Evolutionary conservation across 2,329 filamentous ascomycete species (phyloP), one percentile per base, ranked within the genome.

Genomic region (Xylaria sp.): DNA sequence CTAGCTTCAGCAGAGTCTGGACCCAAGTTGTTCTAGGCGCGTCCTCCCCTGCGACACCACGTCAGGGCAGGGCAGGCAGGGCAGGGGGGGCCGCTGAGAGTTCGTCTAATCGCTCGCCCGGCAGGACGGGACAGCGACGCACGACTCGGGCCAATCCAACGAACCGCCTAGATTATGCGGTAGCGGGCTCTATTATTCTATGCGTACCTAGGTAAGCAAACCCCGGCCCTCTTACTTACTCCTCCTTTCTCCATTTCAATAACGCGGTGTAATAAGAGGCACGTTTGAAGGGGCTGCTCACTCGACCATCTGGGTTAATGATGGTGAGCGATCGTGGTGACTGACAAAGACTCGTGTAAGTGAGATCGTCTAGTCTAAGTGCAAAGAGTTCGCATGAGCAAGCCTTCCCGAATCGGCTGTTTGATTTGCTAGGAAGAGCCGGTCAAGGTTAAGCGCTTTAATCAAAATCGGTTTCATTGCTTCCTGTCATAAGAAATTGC

Each of bases 231-330:
- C n/a, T n/a, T n/a, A n/a, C n/a, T n/a, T n/a, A n/a, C 53, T 58
- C 36, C 29, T 60, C 57, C 49, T 36, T 17, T 17, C 20, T 25
- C 55, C 56, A 65, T 60, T 27, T 38, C 53, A 49, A 47, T 33
- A 55, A 42, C 38, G 42, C 27, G 50, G 25, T 64, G 39, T 56
- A 71, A 71, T 65, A 63, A 69, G 70, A 59, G 63, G 65, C 65
- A 56, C 62, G 66, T 68, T 68, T 68, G 62, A 68, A 68, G 66
- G 65, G 62, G 66, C 20, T 49, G 36, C 25, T 49, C 3, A 25
- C 31, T 56, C 20, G 45, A 44, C 29, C 22, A 38, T n/a, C 44
- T 31, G n/a, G 29, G 49, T 44, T 55, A 50, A n/a, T 45, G 45
- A 47, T 42, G 13, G 33, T 42, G 53, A 58, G 25, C 17, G 17